Percentiles rank a stretch among this genome's conserved stretches.
Evolutionary conservation across 192 early-diverging fungal species (phyloP).

Genomic region (Entomortierella chlamydospora): DNA sequence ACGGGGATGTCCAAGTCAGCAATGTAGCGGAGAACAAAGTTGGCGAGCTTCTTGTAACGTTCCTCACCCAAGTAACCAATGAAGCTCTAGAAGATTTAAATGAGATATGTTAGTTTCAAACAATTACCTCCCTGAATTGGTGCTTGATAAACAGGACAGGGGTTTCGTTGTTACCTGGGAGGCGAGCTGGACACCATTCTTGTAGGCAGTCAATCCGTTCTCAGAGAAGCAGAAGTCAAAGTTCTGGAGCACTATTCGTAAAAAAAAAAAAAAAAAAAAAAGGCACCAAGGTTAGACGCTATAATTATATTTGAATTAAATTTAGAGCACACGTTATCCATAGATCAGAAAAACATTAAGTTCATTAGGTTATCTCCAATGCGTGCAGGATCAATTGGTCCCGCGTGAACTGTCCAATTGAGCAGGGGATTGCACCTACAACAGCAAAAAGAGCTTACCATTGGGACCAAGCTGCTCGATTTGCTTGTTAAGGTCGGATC

Average conservation of each 20-base stretch:
- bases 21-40: constrained; percentile 95
- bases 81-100: constrained; percentile 76
- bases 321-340: constrained; percentile 6
- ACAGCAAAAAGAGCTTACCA: constrained; percentile 59
- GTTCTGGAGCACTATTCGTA: constrained; percentile 72
- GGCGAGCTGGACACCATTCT: constrained; percentile 73
- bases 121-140: too few relatives aligned
- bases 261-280: background rate
- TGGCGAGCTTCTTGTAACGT: constrained; percentile 89
- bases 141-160: too few relatives aligned
- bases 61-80: constrained; percentile 93
- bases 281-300: constrained; percentile 1
- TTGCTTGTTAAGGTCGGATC: constrained; percentile 95
- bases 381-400: constrained; percentile 22
- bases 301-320: constrained; percentile 9
- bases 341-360: constrained; percentile 4
- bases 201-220: constrained; percentile 97
- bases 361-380: background rate
- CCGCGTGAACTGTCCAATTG: background rate
- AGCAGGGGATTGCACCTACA: background rate
- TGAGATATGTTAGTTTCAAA: background rate
- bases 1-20: constrained; percentile 93
- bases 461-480: constrained; percentile 91
- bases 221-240: constrained; percentile 98
- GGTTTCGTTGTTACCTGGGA: constrained; percentile 64